These are phyloP conservation scores for Inosperma sp. DNA, from an alignment of 768 basidiomycete genomes.

Conservation along the genomic window DNA sequence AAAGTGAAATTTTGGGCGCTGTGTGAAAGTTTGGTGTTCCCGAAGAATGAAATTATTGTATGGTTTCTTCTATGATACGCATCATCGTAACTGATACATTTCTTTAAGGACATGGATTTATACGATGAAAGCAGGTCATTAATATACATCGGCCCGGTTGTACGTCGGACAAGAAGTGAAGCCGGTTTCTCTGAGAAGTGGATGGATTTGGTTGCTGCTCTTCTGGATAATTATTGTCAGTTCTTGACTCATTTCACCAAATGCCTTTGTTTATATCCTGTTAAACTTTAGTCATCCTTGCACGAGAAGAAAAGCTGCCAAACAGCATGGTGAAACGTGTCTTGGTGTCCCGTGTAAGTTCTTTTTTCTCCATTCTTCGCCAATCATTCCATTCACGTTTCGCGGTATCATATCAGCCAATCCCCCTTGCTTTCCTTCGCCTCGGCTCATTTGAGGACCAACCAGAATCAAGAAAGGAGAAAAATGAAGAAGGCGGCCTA, in stretches of 20 bases:
- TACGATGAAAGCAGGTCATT: constrained; percentile 72
- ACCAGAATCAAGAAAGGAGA: constrained; percentile 61
- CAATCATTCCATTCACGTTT: constrained; percentile 2
- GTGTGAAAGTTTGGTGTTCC: constrained; percentile 68
- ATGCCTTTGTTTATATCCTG: constrained; percentile 6
- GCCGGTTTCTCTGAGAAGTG: constrained; percentile 58
- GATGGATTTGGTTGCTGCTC: constrained; percentile 59
- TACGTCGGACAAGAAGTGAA: constrained; percentile 58
- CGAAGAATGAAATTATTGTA: constrained; percentile 80
- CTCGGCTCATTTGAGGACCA: constrained; percentile 58
- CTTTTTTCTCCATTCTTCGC: not conserved
- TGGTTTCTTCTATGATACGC: constrained; percentile 19
- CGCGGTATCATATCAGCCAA: constrained; percentile 51
- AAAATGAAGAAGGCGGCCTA: constrained; percentile 51
- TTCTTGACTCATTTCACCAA: constrained; percentile 4
- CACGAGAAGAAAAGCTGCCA: constrained; percentile 52
- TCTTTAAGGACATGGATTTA: constrained; percentile 71
- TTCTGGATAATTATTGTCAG: constrained; percentile 78
- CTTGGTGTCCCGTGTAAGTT: constrained; percentile 62
- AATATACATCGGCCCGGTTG: constrained; percentile 60
- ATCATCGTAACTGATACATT: not conserved
- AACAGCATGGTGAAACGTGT: constrained; percentile 46
- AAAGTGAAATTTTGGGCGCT: constrained; percentile 87
- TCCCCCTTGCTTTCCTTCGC: constrained; percentile 74
- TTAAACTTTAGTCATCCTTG: constrained; percentile 51